Base-by-base conservation (phyloP, 768 basidiomycete genomes). In the Rhizopogon rudus region DNA sequence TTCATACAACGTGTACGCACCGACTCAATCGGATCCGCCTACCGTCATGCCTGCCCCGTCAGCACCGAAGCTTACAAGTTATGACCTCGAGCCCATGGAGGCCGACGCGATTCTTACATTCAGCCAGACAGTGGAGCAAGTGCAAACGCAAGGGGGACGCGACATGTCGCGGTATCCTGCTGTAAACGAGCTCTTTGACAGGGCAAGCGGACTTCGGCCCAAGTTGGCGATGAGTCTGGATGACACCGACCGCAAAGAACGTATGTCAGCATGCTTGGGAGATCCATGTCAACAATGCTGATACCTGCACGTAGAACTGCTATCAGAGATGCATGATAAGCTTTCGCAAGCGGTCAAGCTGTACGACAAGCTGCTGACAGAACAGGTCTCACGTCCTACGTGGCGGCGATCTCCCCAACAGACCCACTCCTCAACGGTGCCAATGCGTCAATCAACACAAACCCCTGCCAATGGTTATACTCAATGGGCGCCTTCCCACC, bases 241-340 rank as follows among this genome's bases (percentile, higher is more conserved):
- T 67, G 95, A 98, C 61, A 79, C 92, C 2, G 83, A 82, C 16
- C 77, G 87, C 63, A 93, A 94, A 81, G 88, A 94, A 73, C 80
- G 94, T 93, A 60, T 65, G 82, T 73, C 4, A 68, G 68, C 13
- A 37, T 16, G 22, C 48, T 16, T 37, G 20, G 48, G 10, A 49
- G 35, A 49, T 49, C 2, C 9, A 17, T 16, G 14, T 33, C 22
- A 17, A 17, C 4, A 40, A 20, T 48, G 45, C 56, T 52, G 22
- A 43, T 53, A 2, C 35, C 39, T 16, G 33, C 31, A 40, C 37
- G 6, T 65, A 93, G 94, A 94, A 69, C 78, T 95, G 66, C 75
- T 99, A 37, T 77, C 84, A 6, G 94, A 98, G 48, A 98, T 98
- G 93, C 90, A 98, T 63, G 87, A 89, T 45, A 96, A 98, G 70